Conservation (phyloP, 1,284 basidiomycete genomes). For the Bondarzewia mesenterica region DNA sequence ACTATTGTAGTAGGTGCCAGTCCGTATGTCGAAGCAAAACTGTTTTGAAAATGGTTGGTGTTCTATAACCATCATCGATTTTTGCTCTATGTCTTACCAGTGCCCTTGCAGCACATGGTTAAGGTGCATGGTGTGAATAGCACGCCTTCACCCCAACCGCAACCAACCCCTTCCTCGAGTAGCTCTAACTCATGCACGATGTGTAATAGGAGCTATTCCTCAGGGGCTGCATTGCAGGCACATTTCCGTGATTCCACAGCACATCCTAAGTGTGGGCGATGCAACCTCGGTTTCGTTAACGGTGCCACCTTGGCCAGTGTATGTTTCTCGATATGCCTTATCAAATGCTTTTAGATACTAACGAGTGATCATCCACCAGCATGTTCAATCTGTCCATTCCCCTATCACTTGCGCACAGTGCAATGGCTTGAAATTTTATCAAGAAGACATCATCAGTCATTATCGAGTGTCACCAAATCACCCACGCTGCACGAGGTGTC, state of each 20-base stretch:
- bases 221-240: slow-evolving; percentile 6
- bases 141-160: background rate
- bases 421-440: slow-evolving; percentile 9
- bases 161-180: background rate
- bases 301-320: slow-evolving; percentile 5
- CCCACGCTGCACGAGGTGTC: slow-evolving; percentile 9
- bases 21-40: slow-evolving; percentile 10
- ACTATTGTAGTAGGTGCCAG: slow-evolving; percentile 10
- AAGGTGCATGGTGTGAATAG: slow-evolving; percentile 7
- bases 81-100: background rate
- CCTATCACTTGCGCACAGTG: slow-evolving; percentile 9
- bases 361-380: slow-evolving; percentile 5
- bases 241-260: slow-evolving; percentile 10
- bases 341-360: too few relatives aligned
- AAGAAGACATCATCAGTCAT: slow-evolving; percentile 10
- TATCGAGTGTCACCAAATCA: slow-evolving; percentile 12
- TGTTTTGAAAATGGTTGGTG: slow-evolving; percentile 7
- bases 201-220: slow-evolving; percentile 5
- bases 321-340: background rate
- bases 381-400: slow-evolving; percentile 7
- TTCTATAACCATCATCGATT: background rate
- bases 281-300: slow-evolving; percentile 11
- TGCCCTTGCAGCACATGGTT: slow-evolving; percentile 7
- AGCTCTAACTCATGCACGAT: background rate
- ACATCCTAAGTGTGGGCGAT: slow-evolving; percentile 12